These are phyloP conservation scores for Vitis hybrid DNA, from an alignment of 177 flowering plant genomes.

Conservation along the genomic window DNA sequence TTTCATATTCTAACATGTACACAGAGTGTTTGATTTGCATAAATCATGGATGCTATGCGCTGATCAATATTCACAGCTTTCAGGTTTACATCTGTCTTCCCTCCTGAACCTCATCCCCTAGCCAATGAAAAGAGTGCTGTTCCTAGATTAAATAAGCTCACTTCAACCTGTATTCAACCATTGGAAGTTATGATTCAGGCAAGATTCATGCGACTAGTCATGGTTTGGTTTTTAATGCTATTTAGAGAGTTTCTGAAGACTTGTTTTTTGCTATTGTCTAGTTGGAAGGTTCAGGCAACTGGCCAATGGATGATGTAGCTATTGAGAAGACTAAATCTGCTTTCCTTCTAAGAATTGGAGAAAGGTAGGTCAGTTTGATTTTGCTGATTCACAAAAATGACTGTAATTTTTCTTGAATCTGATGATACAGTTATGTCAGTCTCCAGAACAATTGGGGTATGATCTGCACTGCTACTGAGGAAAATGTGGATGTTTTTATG, in stretches of 20 bases:
- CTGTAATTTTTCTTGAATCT: conserved; percentile 1
- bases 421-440: conserved; percentile 41
- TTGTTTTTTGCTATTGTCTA: conserved; percentile 22
- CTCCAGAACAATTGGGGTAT: conserved; percentile 68
- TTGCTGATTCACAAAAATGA: not conserved
- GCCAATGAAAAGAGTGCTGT: conserved; percentile 45
- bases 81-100: conserved; percentile 83
- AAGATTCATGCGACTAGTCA: conserved; percentile 2
- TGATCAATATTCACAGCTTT: conserved; percentile 57
- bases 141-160: conserved; percentile 32
- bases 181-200: conserved; percentile 94
- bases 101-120: conserved; percentile 84
- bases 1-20: no score
- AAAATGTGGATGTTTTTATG: conserved; percentile 70
- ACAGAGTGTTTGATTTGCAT: not conserved
- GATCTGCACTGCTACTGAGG: conserved; percentile 70
- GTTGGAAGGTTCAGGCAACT: conserved; percentile 98
- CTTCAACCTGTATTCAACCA: conserved; percentile 69
- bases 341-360: conserved; percentile 85
- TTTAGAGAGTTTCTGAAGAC: conserved; percentile 2
- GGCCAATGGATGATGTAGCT: conserved; percentile 88
- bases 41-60: not conserved
- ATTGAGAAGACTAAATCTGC: conserved; percentile 89
- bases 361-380: conserved; percentile 49
- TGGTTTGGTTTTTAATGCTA: not conserved